Percentiles rank a stretch among this genome's conserved stretches.
These are phyloP conservation scores for Raphanus sativus DNA, from an alignment of 345 rosid genomes.

Conservation along the genomic window DNA sequence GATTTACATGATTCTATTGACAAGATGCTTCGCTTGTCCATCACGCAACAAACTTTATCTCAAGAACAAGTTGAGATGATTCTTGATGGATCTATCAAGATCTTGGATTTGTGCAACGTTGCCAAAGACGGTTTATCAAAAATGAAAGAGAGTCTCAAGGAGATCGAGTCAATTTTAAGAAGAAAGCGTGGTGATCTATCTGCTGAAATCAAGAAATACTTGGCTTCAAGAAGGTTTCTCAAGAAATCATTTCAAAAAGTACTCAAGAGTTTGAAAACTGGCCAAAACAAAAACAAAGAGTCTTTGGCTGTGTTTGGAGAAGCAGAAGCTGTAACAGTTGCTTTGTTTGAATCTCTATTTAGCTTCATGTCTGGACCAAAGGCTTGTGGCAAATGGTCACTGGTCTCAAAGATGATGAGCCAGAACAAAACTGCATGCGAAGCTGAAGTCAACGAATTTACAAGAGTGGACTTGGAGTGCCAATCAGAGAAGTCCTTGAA, in stretches of 20 bases:
- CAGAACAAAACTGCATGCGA: constrained; percentile 27
- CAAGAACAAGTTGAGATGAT: constrained; percentile 39
- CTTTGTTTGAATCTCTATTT: constrained; percentile 41
- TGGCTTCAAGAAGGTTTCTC: constrained; percentile 42
- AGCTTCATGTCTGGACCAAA: constrained; percentile 41
- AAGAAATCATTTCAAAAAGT: constrained; percentile 33
- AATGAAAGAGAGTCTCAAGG: constrained; percentile 31
- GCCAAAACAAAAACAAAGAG: background rate
- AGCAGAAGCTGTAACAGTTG: constrained; percentile 36
- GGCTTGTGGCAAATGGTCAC: constrained; percentile 34
- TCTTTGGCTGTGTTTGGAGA: constrained; percentile 35
- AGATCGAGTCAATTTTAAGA: constrained; percentile 37
- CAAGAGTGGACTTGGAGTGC: constrained; percentile 31
- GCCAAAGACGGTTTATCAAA: constrained; percentile 38
- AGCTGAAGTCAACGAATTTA: constrained; percentile 43
- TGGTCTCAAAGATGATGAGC: constrained; percentile 43
- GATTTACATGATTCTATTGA: constrained; percentile 39
- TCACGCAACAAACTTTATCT: constrained; percentile 24
- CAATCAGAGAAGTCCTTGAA: constrained; percentile 18
- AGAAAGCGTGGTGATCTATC: constrained; percentile 35
- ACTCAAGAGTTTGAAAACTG: constrained; percentile 21
- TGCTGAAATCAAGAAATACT: constrained; percentile 40
- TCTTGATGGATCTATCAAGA: constrained; percentile 40
- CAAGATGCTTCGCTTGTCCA: constrained; percentile 31
- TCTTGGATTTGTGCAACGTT: constrained; percentile 40